Evolutionary conservation across 2,329 filamentous ascomycete genomes (phyloP).

Genomic region (Elsinoe fawcettii): DNA sequence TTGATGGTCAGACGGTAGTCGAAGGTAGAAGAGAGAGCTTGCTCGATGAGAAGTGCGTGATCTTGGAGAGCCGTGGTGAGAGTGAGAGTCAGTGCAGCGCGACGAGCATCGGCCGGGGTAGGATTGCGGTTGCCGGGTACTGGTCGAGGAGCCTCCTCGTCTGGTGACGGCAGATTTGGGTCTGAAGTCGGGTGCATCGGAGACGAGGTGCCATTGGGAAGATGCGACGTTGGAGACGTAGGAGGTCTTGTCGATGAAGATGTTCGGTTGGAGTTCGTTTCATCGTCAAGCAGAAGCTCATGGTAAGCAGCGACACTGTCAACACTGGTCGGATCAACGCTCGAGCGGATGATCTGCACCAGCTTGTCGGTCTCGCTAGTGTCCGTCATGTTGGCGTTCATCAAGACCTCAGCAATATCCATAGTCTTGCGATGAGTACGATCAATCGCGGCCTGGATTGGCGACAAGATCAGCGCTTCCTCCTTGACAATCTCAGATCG

Average conservation of each 20-base stretch:
- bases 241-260: constrained; percentile 16
- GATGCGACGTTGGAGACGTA: constrained; percentile 35
- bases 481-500: constrained; percentile 73
- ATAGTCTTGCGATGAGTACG: constrained; percentile 84
- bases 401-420: constrained; percentile 71
- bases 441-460: constrained; percentile 83
- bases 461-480: constrained; percentile 58
- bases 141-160: constrained; percentile 38
- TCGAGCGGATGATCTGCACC: constrained; percentile 67
- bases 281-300: constrained; percentile 54
- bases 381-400: constrained; percentile 57
- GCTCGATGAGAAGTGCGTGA: constrained; percentile 79
- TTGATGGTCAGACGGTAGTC: constrained; percentile 50
- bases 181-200: constrained; percentile 16
- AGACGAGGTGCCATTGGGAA: constrained; percentile 31
- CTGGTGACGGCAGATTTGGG: constrained; percentile 18
- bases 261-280: not conserved
- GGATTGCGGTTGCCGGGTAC: constrained; percentile 24
- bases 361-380: constrained; percentile 55
- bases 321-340: constrained; percentile 66
- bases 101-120: constrained; percentile 23
- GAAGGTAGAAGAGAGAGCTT: constrained; percentile 64
- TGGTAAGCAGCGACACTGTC: constrained; percentile 73
- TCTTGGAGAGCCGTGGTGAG: constrained; percentile 81
- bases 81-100: constrained; percentile 57